phyloP scores from a whole-genome alignment of 768 basidiomycete genomes.

The Serendipita sp. region DNA sequence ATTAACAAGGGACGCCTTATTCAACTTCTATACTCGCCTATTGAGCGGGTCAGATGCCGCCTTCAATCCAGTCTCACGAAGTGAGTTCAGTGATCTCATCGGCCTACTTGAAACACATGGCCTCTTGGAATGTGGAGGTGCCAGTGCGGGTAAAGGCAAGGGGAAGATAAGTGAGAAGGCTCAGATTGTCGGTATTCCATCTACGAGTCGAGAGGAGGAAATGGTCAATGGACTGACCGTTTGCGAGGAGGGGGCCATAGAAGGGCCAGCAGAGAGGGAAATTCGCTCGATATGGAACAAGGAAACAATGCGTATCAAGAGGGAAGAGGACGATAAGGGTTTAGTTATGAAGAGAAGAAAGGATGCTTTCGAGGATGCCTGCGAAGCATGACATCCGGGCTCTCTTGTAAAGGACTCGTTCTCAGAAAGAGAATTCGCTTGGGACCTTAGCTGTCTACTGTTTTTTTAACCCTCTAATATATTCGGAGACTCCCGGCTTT shows the following conservation, averaged over 20 bases:
- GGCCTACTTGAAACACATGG: conserved; percentile 61
- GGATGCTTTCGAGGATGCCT: conserved; percentile 8
- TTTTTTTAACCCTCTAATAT: too few species aligned
- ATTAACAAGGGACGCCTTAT: conserved; percentile 39
- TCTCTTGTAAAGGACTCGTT: too few species aligned
- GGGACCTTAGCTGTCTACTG: too few species aligned
- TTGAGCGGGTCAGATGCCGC: conserved; percentile 29
- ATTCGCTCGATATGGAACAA: conserved; percentile 8
- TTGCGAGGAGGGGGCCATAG: background rate
- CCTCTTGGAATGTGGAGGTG: conserved; percentile 21
- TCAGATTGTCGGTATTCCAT: conserved; percentile 8
- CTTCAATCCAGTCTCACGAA: conserved; percentile 54
- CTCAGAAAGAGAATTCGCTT: too few species aligned
- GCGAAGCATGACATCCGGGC: conserved; percentile 5
- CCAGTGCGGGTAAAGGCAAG: background rate
- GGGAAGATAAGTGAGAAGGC: background rate
- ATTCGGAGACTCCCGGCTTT: too few species aligned
- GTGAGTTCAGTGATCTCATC: conserved; percentile 58
- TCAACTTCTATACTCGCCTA: conserved; percentile 43
- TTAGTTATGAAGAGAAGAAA: background rate
- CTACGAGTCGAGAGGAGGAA: conserved; percentile 8
- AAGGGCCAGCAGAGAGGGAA: conserved; percentile 9
- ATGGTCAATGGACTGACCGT: conserved; percentile 9
- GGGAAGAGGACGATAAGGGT: conserved; percentile 5
- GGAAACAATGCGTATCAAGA: conserved; percentile 8